phyloP scores from a whole-genome alignment of 2,329 filamentous ascomycete genomes.

The Fusarium cicatricum region DNA sequence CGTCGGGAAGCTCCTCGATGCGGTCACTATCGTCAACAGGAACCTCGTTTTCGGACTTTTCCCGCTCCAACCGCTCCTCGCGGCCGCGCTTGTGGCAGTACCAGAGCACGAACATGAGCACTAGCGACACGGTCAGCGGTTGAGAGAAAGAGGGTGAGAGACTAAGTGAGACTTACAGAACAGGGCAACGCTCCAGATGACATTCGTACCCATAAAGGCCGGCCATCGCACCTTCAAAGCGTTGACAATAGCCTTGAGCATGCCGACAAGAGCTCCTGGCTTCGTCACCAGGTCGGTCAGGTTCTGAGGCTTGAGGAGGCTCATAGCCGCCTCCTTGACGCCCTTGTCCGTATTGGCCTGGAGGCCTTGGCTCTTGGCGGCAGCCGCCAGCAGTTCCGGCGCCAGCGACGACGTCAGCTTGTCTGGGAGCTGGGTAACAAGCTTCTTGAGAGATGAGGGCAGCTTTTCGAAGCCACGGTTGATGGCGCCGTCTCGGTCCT shows the following conservation, averaged over 20 bases:
- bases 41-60: conserved; percentile 50
- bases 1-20: conserved; percentile 61
- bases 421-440: conserved; percentile 83
- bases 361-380: conserved; percentile 76
- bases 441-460: conserved; percentile 81
- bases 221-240: conserved; percentile 89
- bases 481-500: conserved; percentile 69
- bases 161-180: conserved; percentile 71
- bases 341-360: conserved; percentile 63
- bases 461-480: conserved; percentile 70
- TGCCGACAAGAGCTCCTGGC: conserved; percentile 82
- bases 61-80: conserved; percentile 79
- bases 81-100: conserved; percentile 96
- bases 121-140: conserved; percentile 50
- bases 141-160: neutral
- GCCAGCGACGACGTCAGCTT: conserved; percentile 80
- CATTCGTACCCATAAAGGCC: conserved; percentile 88
- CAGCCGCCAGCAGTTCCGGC: conserved; percentile 83
- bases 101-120: conserved; percentile 94
- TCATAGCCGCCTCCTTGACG: conserved; percentile 69
- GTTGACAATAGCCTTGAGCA: conserved; percentile 90
- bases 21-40: conserved; percentile 50
- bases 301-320: conserved; percentile 74
- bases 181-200: conserved; percentile 87
- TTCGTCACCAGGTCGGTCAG: conserved; percentile 84